These are phyloP conservation scores for Venturia aucupariae DNA, from an alignment of 2,329 filamentous ascomycete species.

Conservation along the genomic window DNA sequence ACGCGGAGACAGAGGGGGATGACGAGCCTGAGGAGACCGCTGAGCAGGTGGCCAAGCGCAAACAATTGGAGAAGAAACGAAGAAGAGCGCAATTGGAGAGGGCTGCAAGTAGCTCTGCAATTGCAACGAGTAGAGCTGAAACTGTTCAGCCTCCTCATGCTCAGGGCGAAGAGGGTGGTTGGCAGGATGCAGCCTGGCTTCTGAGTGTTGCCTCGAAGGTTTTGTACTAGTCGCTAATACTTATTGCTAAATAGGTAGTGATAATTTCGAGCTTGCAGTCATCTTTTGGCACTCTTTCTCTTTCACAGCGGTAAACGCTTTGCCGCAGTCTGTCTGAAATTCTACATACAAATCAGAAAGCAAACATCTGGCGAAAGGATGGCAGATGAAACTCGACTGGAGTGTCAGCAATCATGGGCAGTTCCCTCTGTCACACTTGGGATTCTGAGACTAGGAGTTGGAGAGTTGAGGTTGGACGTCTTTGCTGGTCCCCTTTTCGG, in stretches of 20 bases:
- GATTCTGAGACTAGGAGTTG: too few relatives aligned
- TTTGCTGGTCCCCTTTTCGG: neutral
- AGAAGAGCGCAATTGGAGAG: conserved; percentile 20
- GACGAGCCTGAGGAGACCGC: conserved; percentile 23
- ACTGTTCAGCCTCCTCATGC: conserved; percentile 17
- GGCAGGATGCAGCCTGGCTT: conserved; percentile 51
- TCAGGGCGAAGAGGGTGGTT: conserved; percentile 36
- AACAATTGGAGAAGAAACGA: conserved; percentile 20
- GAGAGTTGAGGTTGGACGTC: neutral
- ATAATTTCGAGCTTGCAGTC: neutral
- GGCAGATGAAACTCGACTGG: too few relatives aligned
- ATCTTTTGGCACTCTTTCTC: neutral
- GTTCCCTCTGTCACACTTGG: too few relatives aligned
- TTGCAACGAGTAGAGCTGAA: conserved; percentile 26
- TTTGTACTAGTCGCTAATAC: conserved; percentile 6
- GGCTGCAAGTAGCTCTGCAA: conserved; percentile 27
- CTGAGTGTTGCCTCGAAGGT: conserved; percentile 44
- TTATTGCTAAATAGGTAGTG: neutral
- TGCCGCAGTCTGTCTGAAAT: too few relatives aligned
- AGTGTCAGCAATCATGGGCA: too few relatives aligned
- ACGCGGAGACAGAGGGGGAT: conserved; percentile 30
- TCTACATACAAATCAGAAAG: too few relatives aligned
- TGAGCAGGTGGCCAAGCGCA: conserved; percentile 21
- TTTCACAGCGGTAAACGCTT: too few relatives aligned
- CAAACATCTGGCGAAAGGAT: too few relatives aligned